A percentile compares a stretch with the other conserved stretches of the same genome.
Conservation (phyloP, 176 grass and related monocot species). For the Eleusine indica region DNA sequence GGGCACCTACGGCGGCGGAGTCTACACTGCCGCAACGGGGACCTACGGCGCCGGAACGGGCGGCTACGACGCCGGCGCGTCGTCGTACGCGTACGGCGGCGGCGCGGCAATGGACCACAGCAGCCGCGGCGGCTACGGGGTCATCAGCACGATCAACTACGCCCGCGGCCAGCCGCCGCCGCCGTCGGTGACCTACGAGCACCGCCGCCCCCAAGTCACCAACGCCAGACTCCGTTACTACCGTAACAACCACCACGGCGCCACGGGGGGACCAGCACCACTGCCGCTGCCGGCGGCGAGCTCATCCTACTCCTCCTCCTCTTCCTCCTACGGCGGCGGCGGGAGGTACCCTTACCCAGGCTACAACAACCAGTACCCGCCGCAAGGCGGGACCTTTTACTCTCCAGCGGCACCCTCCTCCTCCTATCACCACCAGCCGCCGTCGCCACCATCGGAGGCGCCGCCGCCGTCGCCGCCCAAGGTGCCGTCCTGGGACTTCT, state of each 20-base stretch:
- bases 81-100: not conserved
- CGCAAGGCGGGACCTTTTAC: not conserved
- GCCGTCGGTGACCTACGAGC: conserved; percentile 40
- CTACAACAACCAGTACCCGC: not conserved
- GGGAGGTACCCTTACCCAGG: conserved; percentile 5
- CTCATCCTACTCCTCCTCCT: too few relatives aligned
- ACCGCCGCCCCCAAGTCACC: conserved; percentile 12
- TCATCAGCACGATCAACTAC: not conserved
- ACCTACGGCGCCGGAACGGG: not conserved
- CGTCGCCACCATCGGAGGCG: not conserved
- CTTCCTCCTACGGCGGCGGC: conserved; percentile 19
- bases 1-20: not conserved
- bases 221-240: conserved; percentile 38
- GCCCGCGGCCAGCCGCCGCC: conserved; percentile 44
- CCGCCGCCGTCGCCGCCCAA: conserved; percentile 61
- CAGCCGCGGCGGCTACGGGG: not conserved
- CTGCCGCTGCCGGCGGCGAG: not conserved
- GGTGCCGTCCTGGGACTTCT: conserved; percentile 67
- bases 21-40: too few relatives aligned
- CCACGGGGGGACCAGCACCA: too few relatives aligned
- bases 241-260: not conserved
- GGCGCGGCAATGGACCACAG: not conserved
- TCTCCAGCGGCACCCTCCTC: conserved; percentile 30
- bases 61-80: not conserved
- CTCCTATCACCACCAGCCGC: not conserved